Percentiles rank a stretch among this genome's conserved stretches.
Evolutionary conservation across 1,284 basidiomycete species (phyloP).

Genomic region (Ceratobasidium papillatum): DNA sequence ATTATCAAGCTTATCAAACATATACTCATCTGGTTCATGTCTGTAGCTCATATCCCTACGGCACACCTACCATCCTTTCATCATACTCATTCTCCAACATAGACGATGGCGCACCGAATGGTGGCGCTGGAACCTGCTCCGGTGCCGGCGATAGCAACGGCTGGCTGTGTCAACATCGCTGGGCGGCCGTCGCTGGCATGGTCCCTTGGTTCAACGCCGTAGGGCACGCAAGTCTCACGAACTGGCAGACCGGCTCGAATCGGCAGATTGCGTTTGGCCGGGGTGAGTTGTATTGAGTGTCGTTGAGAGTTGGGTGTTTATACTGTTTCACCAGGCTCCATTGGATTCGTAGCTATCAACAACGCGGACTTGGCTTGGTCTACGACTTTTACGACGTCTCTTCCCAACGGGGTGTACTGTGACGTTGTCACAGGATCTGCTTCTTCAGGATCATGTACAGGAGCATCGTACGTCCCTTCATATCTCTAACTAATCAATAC

Average conservation of each 20-base stretch:
- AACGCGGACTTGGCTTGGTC: conserved; percentile 66
- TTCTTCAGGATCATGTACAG: conserved; percentile 58
- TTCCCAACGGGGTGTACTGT: conserved; percentile 70
- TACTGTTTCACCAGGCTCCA: conserved; percentile 43
- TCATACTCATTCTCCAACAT: conserved; percentile 43
- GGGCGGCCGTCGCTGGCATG: conserved; percentile 43
- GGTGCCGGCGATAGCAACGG: conserved; percentile 42
- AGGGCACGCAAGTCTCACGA: conserved; percentile 7
- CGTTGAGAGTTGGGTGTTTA: conserved; percentile 16
- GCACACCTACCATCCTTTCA: conserved; percentile 45
- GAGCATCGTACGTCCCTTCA: conserved; percentile 56
- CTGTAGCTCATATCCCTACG: conserved; percentile 41
- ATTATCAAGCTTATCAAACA: no score
- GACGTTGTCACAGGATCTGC: conserved; percentile 64
- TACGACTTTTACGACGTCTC: conserved; percentile 62
- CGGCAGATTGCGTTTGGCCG: conserved; percentile 45
- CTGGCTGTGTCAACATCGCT: conserved; percentile 46
- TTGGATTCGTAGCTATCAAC: conserved; percentile 72
- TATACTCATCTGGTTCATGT: neutral
- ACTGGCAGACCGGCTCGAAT: conserved; percentile 35
- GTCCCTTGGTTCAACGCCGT: conserved; percentile 41
- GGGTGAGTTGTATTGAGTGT: conserved; percentile 8
- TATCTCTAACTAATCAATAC: neutral
- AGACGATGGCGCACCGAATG: conserved; percentile 44
- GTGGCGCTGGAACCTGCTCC: conserved; percentile 42